Conservation (phyloP, 2,329 filamentous ascomycete species). For the Pseudogymnoascus sp. region DNA sequence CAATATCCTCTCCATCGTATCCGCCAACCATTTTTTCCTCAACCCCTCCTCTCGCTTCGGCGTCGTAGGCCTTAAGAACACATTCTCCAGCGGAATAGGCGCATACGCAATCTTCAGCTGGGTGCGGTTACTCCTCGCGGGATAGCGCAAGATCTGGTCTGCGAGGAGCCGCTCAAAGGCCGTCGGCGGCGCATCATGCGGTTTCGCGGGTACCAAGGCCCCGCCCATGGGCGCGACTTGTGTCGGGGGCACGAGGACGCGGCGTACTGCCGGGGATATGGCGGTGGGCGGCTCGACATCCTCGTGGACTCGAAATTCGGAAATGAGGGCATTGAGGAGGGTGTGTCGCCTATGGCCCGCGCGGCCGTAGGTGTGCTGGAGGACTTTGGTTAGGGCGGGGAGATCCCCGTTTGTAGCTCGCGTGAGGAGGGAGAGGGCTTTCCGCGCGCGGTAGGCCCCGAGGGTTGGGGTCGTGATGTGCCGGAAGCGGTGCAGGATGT, state of each 20-base stretch:
- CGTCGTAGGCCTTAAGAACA: slow-evolving; percentile 40
- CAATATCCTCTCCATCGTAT: slow-evolving; percentile 37
- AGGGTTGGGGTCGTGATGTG: slow-evolving; percentile 28
- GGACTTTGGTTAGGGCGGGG: slow-evolving; percentile 38
- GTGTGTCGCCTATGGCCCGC: slow-evolving; percentile 41
- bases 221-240: neutral
- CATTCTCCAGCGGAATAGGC: slow-evolving; percentile 35
- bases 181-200: slow-evolving; percentile 34
- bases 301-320: neutral
- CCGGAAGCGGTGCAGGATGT: slow-evolving; percentile 41
- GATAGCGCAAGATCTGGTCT: slow-evolving; percentile 20
- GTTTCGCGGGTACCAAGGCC: neutral
- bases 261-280: slow-evolving; percentile 32
- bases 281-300: neutral
- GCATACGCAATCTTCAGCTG: slow-evolving; percentile 23
- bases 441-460: slow-evolving; percentile 32
- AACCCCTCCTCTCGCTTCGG: slow-evolving; percentile 35
- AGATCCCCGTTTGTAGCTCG: slow-evolving; percentile 45
- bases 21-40: slow-evolving; percentile 40
- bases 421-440: slow-evolving; percentile 39
- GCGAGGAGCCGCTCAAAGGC: slow-evolving; percentile 36
- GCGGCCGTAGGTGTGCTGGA: slow-evolving; percentile 44
- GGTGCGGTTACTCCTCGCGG: slow-evolving; percentile 10
- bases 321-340: slow-evolving; percentile 24
- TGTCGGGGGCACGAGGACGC: slow-evolving; percentile 35